Evolutionary conservation across 495 filamentous ascomycete genomes (phyloP), one percentile per base, ranked within the genome.

Genomic region (Neurospora sp.): DNA sequence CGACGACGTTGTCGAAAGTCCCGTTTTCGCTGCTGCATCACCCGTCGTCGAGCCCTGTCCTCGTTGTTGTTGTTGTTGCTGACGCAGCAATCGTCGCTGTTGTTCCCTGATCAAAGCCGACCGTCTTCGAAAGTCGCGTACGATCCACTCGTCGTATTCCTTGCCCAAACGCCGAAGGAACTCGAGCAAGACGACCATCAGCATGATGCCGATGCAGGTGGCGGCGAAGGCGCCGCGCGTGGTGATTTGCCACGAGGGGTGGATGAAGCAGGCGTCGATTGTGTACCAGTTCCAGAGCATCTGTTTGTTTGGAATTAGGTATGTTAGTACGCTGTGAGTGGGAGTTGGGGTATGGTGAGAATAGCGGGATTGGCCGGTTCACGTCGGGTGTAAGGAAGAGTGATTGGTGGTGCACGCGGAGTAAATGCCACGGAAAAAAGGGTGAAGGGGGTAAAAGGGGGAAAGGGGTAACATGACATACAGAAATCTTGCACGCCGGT

Each of bases 201-300:
- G 75, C 69, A 88, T 80, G 40, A 87, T 84, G 70, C 87, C 87
- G 78, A 89, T 86, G 79, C 87, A 89, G n/a, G 86, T 84, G 27
- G 81, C 86, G 8, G 87, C 87, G 73, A 89, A 88, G 75, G 82
- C 81, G 74, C 85, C 85, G 10, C 80, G 70, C 68, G 75, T 81
- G 20, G 75, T 81, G 74, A 87, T 82, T 27, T 83, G 79, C 87
- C 86, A 88, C 12, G 80, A 79, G 14, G 75, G 75, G 12, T 85
- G 74, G 68, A 88, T 76, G 78, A 88, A 86, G 79, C 83, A 87
- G 68, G 85, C 73, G 71, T 87, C 84, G 74, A 87, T 79, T 0
- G 84, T 87, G 77, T 86, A 81, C 86, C 86, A 89, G 78, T 88
- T 88, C 86, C 87, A 89, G 68, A 86, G 79, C 87, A 89, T 89